Evolutionary conservation across 441 rosid species (phyloP), one percentile per base, ranked within the genome.

Genomic region (Populus hybrid): DNA sequence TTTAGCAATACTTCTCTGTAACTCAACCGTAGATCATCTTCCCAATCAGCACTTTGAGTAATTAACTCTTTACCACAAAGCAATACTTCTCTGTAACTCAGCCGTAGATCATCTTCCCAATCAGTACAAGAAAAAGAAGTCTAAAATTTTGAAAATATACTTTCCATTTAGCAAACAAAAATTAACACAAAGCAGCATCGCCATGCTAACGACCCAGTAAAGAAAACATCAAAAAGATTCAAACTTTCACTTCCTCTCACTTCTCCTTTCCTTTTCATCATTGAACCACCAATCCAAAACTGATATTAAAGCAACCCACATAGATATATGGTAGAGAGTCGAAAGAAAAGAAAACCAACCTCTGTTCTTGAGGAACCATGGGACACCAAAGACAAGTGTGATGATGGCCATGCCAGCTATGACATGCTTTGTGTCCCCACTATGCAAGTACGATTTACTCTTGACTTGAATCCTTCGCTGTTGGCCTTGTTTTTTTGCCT

Each of bases 341-440:
- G 16, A 26, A 24, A 11, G 7, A 30, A 8, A 9, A 9, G 9
- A 28, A 5, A 53, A 69, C n/a, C 1, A 65, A 73, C 87, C 35
- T 34, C 35, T 34, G 35, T 34, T 34, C 6, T 6, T 34, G 35
- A 34, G 35, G 35, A 5, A 34, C 94, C 94, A 90, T 21, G 97
- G 97, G 57, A 85, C 79, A 16, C 85, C 90, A 77, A 91, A 90
- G 79, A 86, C 38, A 32, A 32, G 74, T 64, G 85, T 32, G 78
- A 89, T 65, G 21, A 90, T 79, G 34, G 85, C 89, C 67, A 94
- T 87, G 65, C 97, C 95, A 67, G 86, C 94, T 36, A 92, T n/a
- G 10, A 92, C 98, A 71, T 91, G 94, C 86, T 87, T 94, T 88
- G 90, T 94, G 8, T 92, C 94, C 19, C 96, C 98, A 74, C 96